These are phyloP conservation scores for Starmerella asiatica DNA, from an alignment of 805 yeast species.

Conservation along the genomic window DNA sequence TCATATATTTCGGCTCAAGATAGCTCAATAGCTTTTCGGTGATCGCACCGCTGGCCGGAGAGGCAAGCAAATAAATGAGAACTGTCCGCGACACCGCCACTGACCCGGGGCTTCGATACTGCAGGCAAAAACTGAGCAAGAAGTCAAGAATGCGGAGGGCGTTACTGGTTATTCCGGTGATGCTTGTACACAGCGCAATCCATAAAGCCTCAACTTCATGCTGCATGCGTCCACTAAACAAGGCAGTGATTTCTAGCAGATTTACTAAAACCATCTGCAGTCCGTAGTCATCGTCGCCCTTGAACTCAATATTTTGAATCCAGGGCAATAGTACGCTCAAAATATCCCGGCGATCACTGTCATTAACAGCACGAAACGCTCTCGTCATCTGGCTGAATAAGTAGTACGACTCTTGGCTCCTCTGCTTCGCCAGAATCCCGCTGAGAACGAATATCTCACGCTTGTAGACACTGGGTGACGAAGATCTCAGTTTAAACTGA, in stretches of 20 bases:
- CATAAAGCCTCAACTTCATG: conserved; percentile 88
- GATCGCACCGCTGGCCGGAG: conserved; percentile 42
- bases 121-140: conserved; percentile 52
- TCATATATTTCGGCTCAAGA: conserved; percentile 74
- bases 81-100: conserved; percentile 73
- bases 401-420: conserved; percentile 46
- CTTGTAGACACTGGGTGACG: conserved; percentile 72
- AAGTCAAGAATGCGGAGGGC: conserved; percentile 60
- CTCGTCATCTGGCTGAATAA: conserved; percentile 61
- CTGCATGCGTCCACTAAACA: conserved; percentile 57
- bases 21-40: conserved; percentile 50
- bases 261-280: conserved; percentile 17
- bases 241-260: conserved; percentile 70
- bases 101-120: conserved; percentile 55
- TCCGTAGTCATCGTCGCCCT: conserved; percentile 19
- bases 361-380: conserved; percentile 48
- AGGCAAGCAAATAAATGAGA: conserved; percentile 46
- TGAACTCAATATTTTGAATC: conserved; percentile 71
- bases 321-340: conserved; percentile 76
- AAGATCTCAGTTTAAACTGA: conserved; percentile 57
- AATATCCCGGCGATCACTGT: conserved; percentile 58
- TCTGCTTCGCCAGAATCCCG: conserved; percentile 46
- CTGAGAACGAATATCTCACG: conserved; percentile 74
- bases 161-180: conserved; percentile 41
- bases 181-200: conserved; percentile 80